A percentile compares a stretch with the other conserved stretches of the same genome.
Evolutionary conservation across 352 stramenopile species (phyloP).

Genomic region (Thalassiosira exigua): DNA sequence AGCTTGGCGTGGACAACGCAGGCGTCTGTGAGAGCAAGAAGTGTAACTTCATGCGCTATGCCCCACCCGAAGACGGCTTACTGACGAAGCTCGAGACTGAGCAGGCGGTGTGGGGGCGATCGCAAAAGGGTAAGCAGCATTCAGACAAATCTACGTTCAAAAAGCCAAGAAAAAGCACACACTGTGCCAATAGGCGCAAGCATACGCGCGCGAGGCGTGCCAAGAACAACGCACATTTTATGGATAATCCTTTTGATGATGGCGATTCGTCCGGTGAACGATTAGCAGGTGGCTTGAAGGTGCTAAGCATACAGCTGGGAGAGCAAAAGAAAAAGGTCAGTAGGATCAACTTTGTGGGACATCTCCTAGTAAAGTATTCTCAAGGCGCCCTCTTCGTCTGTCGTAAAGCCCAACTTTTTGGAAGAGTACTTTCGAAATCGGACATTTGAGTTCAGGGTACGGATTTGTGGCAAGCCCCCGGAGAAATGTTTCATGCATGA

Average conservation of each 20-base stretch:
- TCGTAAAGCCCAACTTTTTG: conserved; percentile 10
- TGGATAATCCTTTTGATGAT: conserved; percentile 10
- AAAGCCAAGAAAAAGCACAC: no score
- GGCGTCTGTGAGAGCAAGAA: not conserved
- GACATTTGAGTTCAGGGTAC: conserved; percentile 9
- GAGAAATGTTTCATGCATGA: conserved; percentile 13
- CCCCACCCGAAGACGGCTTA: conserved; percentile 10
- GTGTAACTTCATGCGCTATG: conserved; percentile 26
- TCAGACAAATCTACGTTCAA: no score
- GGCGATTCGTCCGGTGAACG: not conserved
- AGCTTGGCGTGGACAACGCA: no score
- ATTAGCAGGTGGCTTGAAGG: conserved; percentile 10
- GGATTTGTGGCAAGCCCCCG: conserved; percentile 3
- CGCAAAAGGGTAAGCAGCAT: no score
- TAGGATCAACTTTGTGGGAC: not conserved
- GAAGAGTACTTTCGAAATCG: conserved; percentile 6
- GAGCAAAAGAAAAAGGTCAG: conserved; percentile 21
- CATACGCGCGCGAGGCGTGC: not conserved
- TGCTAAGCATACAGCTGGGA: conserved; percentile 8
- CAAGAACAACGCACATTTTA: conserved; percentile 9
- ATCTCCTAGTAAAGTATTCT: not conserved
- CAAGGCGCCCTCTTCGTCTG: not conserved
- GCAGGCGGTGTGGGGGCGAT: no score
- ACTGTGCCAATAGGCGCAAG: not conserved
- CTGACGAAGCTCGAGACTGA: no score